phyloP scores from a whole-genome alignment of 192 early-diverging fungal species.

The Thamnidium elegans region DNA sequence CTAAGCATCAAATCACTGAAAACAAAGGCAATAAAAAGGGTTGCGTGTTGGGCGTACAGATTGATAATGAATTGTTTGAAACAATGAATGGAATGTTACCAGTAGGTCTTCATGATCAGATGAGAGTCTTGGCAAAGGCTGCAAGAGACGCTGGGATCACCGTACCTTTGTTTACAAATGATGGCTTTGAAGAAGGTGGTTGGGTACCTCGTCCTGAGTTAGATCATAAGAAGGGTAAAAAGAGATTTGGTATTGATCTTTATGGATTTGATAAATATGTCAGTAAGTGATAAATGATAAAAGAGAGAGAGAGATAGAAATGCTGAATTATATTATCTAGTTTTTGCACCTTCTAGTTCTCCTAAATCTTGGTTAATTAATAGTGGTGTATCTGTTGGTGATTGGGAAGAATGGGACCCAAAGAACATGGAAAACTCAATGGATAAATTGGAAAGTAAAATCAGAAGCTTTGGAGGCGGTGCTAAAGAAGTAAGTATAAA shows the following conservation, averaged over 20 bases:
- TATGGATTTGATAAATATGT: slow-evolving; percentile 82
- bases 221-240: slow-evolving; percentile 27
- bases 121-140: slow-evolving; percentile 69
- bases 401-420: slow-evolving; percentile 59
- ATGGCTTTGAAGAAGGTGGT: slow-evolving; percentile 68
- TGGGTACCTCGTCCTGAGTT: slow-evolving; percentile 44
- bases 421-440: slow-evolving; percentile 45
- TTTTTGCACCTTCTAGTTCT: slow-evolving; percentile 52
- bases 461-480: slow-evolving; percentile 66
- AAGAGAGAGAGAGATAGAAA: background rate
- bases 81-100: slow-evolving; percentile 58
- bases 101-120: slow-evolving; percentile 77
- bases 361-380: slow-evolving; percentile 48
- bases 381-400: slow-evolving; percentile 27
- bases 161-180: slow-evolving; percentile 85
- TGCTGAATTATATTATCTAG: slow-evolving; percentile 22
- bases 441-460: slow-evolving; percentile 62
- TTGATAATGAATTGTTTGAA: slow-evolving; percentile 80
- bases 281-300: slow-evolving; percentile 33
- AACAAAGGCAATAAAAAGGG: slow-evolving; percentile 49
- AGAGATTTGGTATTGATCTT: slow-evolving; percentile 69
- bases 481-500: slow-evolving; percentile 46
- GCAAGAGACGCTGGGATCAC: slow-evolving; percentile 74
- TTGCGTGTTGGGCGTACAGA: slow-evolving; percentile 76
- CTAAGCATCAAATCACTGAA: slow-evolving; percentile 73